Base-by-base conservation (phyloP, 495 filamentous ascomycete genomes). In the Trichoderma orchidacearum region DNA sequence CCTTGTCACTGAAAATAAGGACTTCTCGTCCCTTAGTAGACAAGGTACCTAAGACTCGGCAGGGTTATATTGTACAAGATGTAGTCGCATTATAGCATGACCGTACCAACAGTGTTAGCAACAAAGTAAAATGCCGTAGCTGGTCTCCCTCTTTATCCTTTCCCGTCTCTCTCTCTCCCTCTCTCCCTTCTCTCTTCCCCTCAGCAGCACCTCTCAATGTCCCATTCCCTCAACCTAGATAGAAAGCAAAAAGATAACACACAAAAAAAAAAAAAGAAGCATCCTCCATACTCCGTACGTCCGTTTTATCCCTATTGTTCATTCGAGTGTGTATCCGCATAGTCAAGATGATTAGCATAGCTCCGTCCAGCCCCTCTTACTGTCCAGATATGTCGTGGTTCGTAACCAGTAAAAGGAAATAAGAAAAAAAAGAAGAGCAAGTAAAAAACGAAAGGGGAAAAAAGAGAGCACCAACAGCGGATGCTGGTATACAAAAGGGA, bases 331-430 rank as follows among this genome's bases (percentile, higher is more conserved):
- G 41, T 48, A 48, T 48, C 41, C 41, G 41, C 41, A 13, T 48
- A 48, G 41, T 48, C 41, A 48, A 48, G 41, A 48, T 48, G 21
- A 48, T 48, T 48, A 48, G 41, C 41, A 48, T 48, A 48, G 41
- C 27, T 17, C 21, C 9, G 41, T 48, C 41, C 41, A 48, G 41
- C 21, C 34, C 41, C 41, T 23, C 18, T 27, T 25, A 23, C 41
- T 48, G 41, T 48, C 41, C 41, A 48, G 18, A 48, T 48, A 48
- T 48, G 27, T 48, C 34, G 41, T 48, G 21, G 41, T 48, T 48
- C 34, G 21, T 48, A 23, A 48, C 41, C 41, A 48, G n/a, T n/a
- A n/a, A n/a, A n/a, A n/a, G n/a, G n/a, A n/a, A n/a, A n/a, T n/a
- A n/a, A n/a, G n/a, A n/a, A n/a, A n/a, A n/a, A n/a, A n/a, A n/a